Conservation (phyloP, 208 protist species). For the Trypanosoma rangeli region DNA sequence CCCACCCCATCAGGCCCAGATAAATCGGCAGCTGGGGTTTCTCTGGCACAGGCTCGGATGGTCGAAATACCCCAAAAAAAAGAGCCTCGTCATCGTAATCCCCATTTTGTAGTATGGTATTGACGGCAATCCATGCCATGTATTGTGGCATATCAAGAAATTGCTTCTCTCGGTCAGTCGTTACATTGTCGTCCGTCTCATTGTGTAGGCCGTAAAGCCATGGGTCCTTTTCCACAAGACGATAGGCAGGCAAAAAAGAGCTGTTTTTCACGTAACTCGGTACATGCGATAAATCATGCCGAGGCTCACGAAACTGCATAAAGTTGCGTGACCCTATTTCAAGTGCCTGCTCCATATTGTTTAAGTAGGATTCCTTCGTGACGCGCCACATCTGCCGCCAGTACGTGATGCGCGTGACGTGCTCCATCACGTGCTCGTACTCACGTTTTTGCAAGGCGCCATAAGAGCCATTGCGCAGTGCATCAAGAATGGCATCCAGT, state of each 20-base stretch:
- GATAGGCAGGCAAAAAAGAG: constrained; percentile 17
- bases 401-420: background rate
- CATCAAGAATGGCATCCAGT: background rate
- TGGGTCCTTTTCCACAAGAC: constrained; percentile 11
- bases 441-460: background rate
- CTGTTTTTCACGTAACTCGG: constrained; percentile 27
- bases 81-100: constrained; percentile 40
- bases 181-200: background rate
- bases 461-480: background rate
- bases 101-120: constrained; percentile 34
- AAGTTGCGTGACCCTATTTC: constrained; percentile 24
- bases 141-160: constrained; percentile 33
- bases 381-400: constrained; percentile 13
- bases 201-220: constrained; percentile 3
- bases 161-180: background rate
- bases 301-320: background rate
- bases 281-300: constrained; percentile 22
- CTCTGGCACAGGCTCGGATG: too few relatives aligned
- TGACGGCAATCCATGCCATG: constrained; percentile 33
- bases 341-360: constrained; percentile 2
- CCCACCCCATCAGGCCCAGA: constrained; percentile 32
- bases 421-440: constrained; percentile 7
- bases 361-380: background rate
- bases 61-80: constrained; percentile 25
- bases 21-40: background rate